phyloP scores from a whole-genome alignment of 768 basidiomycete species.

The Gloeostereum incarnatum region DNA sequence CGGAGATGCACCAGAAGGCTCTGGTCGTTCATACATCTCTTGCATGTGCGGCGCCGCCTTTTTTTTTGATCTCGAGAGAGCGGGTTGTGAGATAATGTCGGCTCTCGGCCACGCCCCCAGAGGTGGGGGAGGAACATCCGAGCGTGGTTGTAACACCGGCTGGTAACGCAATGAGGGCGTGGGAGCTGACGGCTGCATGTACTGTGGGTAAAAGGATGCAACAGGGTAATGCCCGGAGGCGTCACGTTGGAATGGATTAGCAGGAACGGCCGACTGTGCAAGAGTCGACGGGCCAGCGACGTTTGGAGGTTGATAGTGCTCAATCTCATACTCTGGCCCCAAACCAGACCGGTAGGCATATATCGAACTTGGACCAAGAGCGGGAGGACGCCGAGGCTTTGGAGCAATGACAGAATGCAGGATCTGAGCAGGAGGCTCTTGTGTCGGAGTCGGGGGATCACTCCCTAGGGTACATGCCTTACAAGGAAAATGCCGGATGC shows the following conservation, averaged over 20 bases:
- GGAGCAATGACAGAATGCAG: constrained; percentile 34
- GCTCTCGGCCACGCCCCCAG: constrained; percentile 47
- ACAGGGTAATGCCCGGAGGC: constrained; percentile 8
- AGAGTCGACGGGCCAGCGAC: constrained; percentile 11
- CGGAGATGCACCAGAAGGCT: constrained; percentile 4
- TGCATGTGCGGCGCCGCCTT: constrained; percentile 6
- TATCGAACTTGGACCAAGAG: constrained; percentile 15
- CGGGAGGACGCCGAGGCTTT: constrained; percentile 27
- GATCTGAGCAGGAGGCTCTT: constrained; percentile 21
- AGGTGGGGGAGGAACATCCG: constrained; percentile 24
- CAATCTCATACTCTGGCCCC: constrained; percentile 35
- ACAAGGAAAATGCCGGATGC: constrained; percentile 35
- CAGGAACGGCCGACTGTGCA: constrained; percentile 12
- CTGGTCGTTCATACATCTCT: too few relatives aligned
- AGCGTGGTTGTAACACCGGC: not conserved
- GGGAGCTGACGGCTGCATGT: constrained; percentile 11
- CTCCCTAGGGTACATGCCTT: constrained; percentile 19
- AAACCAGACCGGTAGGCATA: constrained; percentile 30
- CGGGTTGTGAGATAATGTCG: constrained; percentile 25
- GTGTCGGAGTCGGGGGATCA: constrained; percentile 24
- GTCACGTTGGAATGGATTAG: constrained; percentile 6
- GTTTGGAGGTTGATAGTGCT: constrained; percentile 28
- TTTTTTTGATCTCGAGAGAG: constrained; percentile 19
- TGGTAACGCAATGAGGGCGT: not conserved
- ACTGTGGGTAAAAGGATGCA: constrained; percentile 17